Base-by-base conservation (phyloP, 139 green algal genomes). In the Chlorella sp. region DNA sequence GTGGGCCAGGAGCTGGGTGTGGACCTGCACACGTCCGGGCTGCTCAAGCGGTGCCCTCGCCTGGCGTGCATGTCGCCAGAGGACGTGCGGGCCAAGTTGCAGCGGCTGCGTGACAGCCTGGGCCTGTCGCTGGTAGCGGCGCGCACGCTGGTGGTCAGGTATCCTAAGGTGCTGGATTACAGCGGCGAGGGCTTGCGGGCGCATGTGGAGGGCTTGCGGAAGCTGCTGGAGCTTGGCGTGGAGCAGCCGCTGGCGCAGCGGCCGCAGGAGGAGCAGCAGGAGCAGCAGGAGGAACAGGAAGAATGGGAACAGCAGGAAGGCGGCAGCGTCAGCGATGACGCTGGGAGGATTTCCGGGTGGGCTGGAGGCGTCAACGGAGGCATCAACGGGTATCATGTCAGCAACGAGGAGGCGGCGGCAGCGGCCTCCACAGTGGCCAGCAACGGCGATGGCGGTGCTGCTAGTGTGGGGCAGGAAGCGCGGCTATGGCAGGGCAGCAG, bases 81-180 rank as follows among this genome's bases (percentile, higher is more conserved):
- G 24, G 63, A 60, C 29, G 60, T 84, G 0, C 31, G 30, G 0
- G 55, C 34, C 2, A 78, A 80, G 71, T 59, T 74, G 30, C 22
- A 27, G 24, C 30, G 65, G 2, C 61, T 84, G n/a, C 30, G 31
- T 50, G 22, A 34, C n/a, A 5, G 64, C 27, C 62, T 82, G 27
- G 51, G 35, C 2, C 34, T 71, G 24, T 34, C 3, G 0, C 5
- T 2, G 3, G 31, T 49, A 17, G 33, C 35, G 23, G 29, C 62
- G 29, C 24, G 14, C 4, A 29, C 26, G 5, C 50, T 80, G 22
- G 3, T 82, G n/a, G 27, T 14, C 36, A n/a, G 26, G 0, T 42
- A 36, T 1, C 80, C 80, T 27, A 50, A 33, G 3, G 35, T 85
- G 49, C 76, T 85, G 1, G 78, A 75, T 59, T 75, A 70, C 35